Conservation (phyloP, 2,329 filamentous ascomycete genomes). For the Rhynchosporium secalis region DNA sequence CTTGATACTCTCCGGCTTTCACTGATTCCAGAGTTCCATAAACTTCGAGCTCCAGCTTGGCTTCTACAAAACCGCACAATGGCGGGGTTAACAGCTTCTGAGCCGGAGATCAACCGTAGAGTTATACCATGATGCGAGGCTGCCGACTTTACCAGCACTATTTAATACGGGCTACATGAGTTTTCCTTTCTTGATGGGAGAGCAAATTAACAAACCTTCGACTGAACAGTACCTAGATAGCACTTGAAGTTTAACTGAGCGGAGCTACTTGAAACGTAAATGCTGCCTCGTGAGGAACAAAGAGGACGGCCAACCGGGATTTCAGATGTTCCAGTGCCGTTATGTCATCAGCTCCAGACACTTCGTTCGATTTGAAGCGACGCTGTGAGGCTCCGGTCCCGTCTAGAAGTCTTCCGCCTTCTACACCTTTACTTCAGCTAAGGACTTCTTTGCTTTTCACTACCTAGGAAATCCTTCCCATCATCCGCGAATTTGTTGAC, state of each 20-base stretch:
- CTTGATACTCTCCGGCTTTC: too few relatives aligned
- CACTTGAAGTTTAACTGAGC: too few relatives aligned
- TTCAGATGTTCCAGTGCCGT: slow-evolving; percentile 16
- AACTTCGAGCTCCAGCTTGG: not conserved
- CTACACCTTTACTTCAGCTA: slow-evolving; percentile 6
- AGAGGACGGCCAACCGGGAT: slow-evolving; percentile 1
- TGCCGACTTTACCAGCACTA: not conserved
- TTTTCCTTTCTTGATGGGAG: too few relatives aligned
- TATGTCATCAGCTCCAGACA: slow-evolving; percentile 31
- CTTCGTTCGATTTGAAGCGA: slow-evolving; percentile 26
- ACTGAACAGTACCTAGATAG: too few relatives aligned
- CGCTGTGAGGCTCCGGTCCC: slow-evolving; percentile 19
- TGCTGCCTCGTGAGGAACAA: slow-evolving; percentile 1
- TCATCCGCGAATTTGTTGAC: not conserved
- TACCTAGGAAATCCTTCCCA: not conserved
- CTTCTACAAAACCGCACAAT: not conserved
- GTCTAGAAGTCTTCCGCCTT: slow-evolving; percentile 17
- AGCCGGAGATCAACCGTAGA: not conserved
- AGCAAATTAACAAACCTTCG: too few relatives aligned
- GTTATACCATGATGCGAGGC: not conserved
- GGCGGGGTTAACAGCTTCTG: not conserved
- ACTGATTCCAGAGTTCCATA: not conserved
- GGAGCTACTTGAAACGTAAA: not conserved
- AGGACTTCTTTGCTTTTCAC: not conserved
- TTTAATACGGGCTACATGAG: too few relatives aligned